Evolutionary conservation across 1,284 basidiomycete genomes (phyloP), one percentile per base, ranked within the genome.

Genomic region (Sanghuangporus weigelae): DNA sequence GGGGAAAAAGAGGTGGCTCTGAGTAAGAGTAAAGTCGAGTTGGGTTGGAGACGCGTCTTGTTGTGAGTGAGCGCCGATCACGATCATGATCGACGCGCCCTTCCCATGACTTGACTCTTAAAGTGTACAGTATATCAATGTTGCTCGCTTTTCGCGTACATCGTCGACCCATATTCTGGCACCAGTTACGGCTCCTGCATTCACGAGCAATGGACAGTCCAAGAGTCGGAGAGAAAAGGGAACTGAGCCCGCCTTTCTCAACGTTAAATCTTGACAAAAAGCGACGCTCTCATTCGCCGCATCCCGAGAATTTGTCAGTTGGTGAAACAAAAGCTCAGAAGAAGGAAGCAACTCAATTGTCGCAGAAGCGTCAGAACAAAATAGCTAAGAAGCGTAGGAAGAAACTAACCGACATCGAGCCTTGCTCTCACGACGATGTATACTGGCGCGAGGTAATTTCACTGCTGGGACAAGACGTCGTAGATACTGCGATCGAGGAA

Each of bases 391-490:
- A 66, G 48, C 59, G 65, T 35, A 63, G 64, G 36, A 70, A 67
- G 64, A 70, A 69, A 55, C 67, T 71, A 50, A 64, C 68, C 4
- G 66, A 81, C 4, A 84, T 87, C 1, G 90, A 92, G 65, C 77
- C 81, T 1, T 90, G 83, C 69, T 87, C 90, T 1, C 67, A 82
- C 1, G 90, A 89, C 51, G 92, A 95, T 70, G 89, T 95, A 1
- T 77, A 92, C 40, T 86, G 82, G 74, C 82, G 80, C 55, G 93
- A 96, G 67, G 82, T 93, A 26, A 73, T 82, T 38, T 80, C 79
- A 7, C 77, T 94, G 6, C 77, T 96, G 1, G 93, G 92, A 1
- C 62, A 76, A 51, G 84, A 86, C 21, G 76, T 76, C 19, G 84
- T 90, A 0, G 78, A 84, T 23, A 72, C 74, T 7, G 79, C 83